Base-by-base conservation (phyloP, 306 rosid genomes). In the Malus asiatica region DNA sequence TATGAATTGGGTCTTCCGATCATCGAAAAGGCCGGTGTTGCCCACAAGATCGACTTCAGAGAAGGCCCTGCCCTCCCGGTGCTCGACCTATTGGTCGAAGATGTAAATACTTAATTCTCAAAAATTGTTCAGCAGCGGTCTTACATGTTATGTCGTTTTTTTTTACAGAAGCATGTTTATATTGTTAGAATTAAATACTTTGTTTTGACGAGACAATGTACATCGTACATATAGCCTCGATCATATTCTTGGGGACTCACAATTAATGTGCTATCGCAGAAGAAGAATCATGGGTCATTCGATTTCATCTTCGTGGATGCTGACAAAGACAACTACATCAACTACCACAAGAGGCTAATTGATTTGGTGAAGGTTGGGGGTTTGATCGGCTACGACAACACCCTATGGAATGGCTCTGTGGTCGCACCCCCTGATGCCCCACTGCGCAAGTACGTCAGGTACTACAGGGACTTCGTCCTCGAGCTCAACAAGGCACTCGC, bases 61-160 rank as follows among this genome's bases (percentile, higher is more conserved):
- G 98, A 93, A 82, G 98, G 98, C 66, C 97, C 98, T 60, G 98
- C 98, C 68, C 97, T 93, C 59, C 98, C 97, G 0, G 86, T 83
- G 63, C 97, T 93, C n/a, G 98, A 93, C 51, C 80, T 77, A 33
- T 59, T 93, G 85, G 29, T 91, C 4, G 76, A 84, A 82, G 94
- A 93, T 2, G 98, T 93, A 88, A 85, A 81, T 11, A 48, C 18
- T 16, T 13, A 48, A 14, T 48, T 14, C 18, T 48, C 7, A 14
- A 48, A 48, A 14, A 1, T 4, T 14, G 53, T 14, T 48, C 53
- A 5, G 2, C 19, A 9, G 10, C 33, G 0, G 16, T 14, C 4
- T 71, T 0, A 13, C 14, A 14, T 55, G 14, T 57, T 57, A 55
- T 22, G 3, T 35, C 16, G 5, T 14, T 60, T 58, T 4, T 58